Evolutionary conservation across 2,329 filamentous ascomycete genomes (phyloP).

Genomic region (Aspergillus versicolor): DNA sequence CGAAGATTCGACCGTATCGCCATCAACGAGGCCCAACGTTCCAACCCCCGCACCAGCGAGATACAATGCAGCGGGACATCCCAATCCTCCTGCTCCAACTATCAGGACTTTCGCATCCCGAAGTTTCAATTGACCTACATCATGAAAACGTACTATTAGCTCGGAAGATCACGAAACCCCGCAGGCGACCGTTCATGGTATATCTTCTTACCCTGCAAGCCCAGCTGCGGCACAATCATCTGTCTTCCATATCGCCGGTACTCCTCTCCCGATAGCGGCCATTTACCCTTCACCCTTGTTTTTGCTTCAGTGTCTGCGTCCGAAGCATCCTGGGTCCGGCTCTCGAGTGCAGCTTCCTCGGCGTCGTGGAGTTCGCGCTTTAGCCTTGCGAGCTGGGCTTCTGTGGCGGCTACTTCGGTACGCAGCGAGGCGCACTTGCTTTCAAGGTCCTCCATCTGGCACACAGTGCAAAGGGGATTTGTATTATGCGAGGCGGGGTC

Average conservation of each 20-base stretch:
- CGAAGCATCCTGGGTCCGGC: slow-evolving; percentile 9
- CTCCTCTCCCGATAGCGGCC: slow-evolving; percentile 71
- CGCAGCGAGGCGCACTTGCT: slow-evolving; percentile 33
- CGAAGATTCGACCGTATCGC: slow-evolving; percentile 80
- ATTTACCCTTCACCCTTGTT: slow-evolving; percentile 41
- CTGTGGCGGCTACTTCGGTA: slow-evolving; percentile 38
- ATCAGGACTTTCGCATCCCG: slow-evolving; percentile 71
- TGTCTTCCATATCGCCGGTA: slow-evolving; percentile 87
- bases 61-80: slow-evolving; percentile 90
- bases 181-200: background rate
- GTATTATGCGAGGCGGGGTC: background rate
- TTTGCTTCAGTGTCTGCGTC: background rate
- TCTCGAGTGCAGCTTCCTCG: slow-evolving; percentile 25
- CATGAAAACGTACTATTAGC: slow-evolving; percentile 4
- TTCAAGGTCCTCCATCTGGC: slow-evolving; percentile 24
- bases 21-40: slow-evolving; percentile 79
- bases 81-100: slow-evolving; percentile 83
- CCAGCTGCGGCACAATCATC: slow-evolving; percentile 81
- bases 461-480: background rate
- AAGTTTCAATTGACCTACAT: slow-evolving; percentile 71
- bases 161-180: background rate
- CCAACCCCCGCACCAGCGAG: slow-evolving; percentile 86
- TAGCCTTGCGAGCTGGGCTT: slow-evolving; percentile 34
- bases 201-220: slow-evolving; percentile 61
- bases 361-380: slow-evolving; percentile 36